Base-by-base conservation (phyloP, 176 grass and related monocot genomes). In the Carex littledalei region DNA sequence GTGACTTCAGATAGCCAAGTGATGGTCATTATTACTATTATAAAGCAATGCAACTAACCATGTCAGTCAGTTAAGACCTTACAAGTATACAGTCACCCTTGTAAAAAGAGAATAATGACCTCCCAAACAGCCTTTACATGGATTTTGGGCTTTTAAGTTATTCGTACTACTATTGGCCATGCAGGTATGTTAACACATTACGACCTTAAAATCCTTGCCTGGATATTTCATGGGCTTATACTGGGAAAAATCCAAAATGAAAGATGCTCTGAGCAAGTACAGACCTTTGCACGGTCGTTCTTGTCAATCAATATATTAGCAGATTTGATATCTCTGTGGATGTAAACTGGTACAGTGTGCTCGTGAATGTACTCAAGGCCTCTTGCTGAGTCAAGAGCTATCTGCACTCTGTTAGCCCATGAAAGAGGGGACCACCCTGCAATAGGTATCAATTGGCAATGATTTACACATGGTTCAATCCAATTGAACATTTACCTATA, bases 271-370 rank as follows among this genome's bases (percentile, higher is more conserved):
- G 3, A 12, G 71, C 11, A 26, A 50, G 64, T 17, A 67, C 58
- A 8, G 68, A 98, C 96, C 93, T 98, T 98, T 81, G 84, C 96
- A 45, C 80, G 88, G 31, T 61, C 84, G 45, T 98, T 98, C 85
- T 94, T 94, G 84, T 98, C 96, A 89, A 98, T 94, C 86, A 98
- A 89, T 26, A 98, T 98, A 72, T 98, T 98, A 82, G 93, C 93
- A 56, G 96, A 91, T 89, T 98, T 98, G 62, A 98, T 98, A 85
- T 98, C 96, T 2, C 96, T 83, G 81, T 98, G 96, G 87, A 98
- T 94, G 64, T 98, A 98, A 3, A 95, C 89, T 88, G 93, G 96
- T 56, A 98, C 93, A 37, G 93, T 98, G 83, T 98, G 96, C 75
- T 98, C 93, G 50, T 98, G 96, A 83, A 98, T 94, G 76, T 98